These are phyloP conservation scores for Polychaeton citri DNA, from an alignment of 2,329 filamentous ascomycete species.

Conservation along the genomic window DNA sequence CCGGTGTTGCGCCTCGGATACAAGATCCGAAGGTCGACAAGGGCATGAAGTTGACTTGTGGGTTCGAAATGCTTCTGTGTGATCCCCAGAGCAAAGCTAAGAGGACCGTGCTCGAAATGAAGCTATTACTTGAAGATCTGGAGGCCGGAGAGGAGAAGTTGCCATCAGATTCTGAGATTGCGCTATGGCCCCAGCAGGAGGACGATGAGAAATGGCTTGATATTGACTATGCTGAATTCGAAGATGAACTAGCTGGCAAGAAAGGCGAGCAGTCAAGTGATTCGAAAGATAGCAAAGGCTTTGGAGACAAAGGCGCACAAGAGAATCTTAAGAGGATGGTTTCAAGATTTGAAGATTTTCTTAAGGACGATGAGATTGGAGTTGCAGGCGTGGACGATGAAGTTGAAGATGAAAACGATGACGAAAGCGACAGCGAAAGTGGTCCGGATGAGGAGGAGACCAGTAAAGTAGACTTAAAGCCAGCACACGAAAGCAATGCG, in stretches of 20 bases:
- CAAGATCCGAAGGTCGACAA: constrained; percentile 40
- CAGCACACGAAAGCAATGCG: constrained; percentile 61
- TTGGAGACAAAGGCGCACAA: constrained; percentile 55
- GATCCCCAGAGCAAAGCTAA: constrained; percentile 56
- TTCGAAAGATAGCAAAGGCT: constrained; percentile 16
- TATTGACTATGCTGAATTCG: constrained; percentile 81
- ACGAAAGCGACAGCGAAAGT: constrained; percentile 37
- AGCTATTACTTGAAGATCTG: constrained; percentile 62
- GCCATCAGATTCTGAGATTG: constrained; percentile 62
- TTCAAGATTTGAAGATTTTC: constrained; percentile 78
- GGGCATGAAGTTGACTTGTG: constrained; percentile 81
- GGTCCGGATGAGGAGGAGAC: constrained; percentile 15
- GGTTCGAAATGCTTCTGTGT: constrained; percentile 74
- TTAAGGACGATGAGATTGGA: constrained; percentile 74
- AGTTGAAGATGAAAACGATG: constrained; percentile 56
- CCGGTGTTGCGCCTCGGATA: constrained; percentile 27
- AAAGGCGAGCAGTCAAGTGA: constrained; percentile 11
- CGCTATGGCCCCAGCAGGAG: constrained; percentile 53
- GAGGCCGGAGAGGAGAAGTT: constrained; percentile 56
- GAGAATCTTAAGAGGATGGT: constrained; percentile 82
- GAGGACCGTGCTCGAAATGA: constrained; percentile 59
- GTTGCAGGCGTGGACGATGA: constrained; percentile 60
- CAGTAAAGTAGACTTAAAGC: constrained; percentile 32
- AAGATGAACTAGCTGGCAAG: constrained; percentile 57
- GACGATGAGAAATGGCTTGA: constrained; percentile 88